phyloP scores from a whole-genome alignment of 495 filamentous ascomycete genomes.

The Lindgomyces ingoldianus region DNA sequence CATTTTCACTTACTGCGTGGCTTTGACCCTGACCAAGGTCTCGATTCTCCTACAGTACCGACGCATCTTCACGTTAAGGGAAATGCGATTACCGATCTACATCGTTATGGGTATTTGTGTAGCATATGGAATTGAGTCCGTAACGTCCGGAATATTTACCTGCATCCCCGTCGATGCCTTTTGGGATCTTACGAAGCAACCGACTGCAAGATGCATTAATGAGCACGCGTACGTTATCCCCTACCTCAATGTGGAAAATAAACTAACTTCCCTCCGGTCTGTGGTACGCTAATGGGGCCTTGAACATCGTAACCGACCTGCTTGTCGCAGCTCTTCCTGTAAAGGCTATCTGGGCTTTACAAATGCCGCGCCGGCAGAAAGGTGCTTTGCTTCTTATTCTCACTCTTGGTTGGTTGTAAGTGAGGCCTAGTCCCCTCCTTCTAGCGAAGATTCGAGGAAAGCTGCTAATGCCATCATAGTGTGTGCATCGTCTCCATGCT shows the following conservation, averaged over 20 bases:
- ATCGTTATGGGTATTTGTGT: slow-evolving; percentile 18
- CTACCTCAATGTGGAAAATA: neutral
- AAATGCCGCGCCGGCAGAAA: slow-evolving; percentile 16
- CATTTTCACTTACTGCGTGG: slow-evolving; percentile 10
- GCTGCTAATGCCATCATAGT: neutral
- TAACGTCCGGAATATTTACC: neutral
- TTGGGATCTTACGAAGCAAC: slow-evolving; percentile 12
- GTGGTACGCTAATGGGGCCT: slow-evolving; percentile 15
- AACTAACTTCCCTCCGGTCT: neutral
- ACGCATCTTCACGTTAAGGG: slow-evolving; percentile 9
- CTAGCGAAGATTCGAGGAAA: neutral
- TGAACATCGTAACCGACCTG: slow-evolving; percentile 27
- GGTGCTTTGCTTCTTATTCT: slow-evolving; percentile 12
- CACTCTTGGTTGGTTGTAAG: slow-evolving; percentile 24
- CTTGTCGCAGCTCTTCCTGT: slow-evolving; percentile 24
- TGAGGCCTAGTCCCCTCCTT: neutral
- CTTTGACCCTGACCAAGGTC: slow-evolving; percentile 17
- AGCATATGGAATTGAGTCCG: slow-evolving; percentile 2
- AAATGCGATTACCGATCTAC: slow-evolving; percentile 8
- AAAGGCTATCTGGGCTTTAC: slow-evolving; percentile 11
- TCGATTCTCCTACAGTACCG: slow-evolving; percentile 19
- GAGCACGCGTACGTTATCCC: neutral
- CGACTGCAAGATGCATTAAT: slow-evolving; percentile 16
- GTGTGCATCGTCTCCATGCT: slow-evolving; percentile 20
- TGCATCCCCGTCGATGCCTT: slow-evolving; percentile 19